Conservation (phyloP, 345 rosid genomes). For the Psidium friedrichsthalianum region DNA sequence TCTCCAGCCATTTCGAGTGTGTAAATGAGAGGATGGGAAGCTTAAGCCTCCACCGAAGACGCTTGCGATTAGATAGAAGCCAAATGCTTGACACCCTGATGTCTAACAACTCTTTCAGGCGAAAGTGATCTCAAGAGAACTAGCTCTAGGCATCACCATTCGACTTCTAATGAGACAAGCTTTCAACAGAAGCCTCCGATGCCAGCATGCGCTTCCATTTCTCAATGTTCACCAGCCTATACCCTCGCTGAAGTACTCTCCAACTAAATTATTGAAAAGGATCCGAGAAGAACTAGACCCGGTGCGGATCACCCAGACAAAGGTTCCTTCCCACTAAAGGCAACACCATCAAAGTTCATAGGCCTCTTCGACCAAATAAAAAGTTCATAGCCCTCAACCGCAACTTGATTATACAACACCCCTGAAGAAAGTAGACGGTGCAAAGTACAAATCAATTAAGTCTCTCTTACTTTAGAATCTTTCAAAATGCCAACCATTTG, state of each 20-base stretch:
- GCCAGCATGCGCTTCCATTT: neutral
- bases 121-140: neutral
- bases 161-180: neutral
- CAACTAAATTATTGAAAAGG: neutral
- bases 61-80: neutral
- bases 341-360: neutral
- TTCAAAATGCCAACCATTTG: neutral
- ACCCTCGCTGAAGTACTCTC: neutral
- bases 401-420: neutral
- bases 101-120: neutral
- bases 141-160: neutral
- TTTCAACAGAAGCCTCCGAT: neutral
- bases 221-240: neutral
- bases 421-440: no score
- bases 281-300: neutral
- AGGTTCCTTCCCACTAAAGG: neutral
- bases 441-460: neutral
- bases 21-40: neutral
- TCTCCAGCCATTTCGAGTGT: neutral
- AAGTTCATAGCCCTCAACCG: neutral
- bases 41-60: neutral
- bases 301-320: neutral
- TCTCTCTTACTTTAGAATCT: neutral
- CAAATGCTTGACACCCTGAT: neutral
- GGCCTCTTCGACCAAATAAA: neutral